Base-by-base conservation (phyloP, 225 moss, liverwort and hornwort species). In the Marchantia polymorpha region DNA sequence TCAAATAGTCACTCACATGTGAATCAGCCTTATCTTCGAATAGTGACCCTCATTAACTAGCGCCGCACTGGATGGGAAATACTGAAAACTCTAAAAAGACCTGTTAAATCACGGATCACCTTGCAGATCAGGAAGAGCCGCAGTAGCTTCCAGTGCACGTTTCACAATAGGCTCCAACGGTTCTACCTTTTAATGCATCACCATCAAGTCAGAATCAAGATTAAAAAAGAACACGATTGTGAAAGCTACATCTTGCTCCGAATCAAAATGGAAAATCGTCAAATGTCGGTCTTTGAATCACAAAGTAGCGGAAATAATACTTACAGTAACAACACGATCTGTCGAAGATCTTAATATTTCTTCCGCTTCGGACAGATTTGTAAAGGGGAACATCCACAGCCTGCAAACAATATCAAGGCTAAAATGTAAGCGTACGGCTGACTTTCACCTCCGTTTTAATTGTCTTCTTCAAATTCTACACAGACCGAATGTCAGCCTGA, bases 301-400 rank as follows among this genome's bases (percentile, higher is more conserved):
- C 16, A 53, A 39, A 39, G 39, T 5, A 39, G 39, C 9, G 50
- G 23, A 19, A 22, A 25, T 66, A 53, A 31, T 31, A 85, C 94
- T 90, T 85, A 94, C 94, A 79, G 81, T 87, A 30, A 92, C 85
- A 76, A 77, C 80, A 72, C 92, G 83, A 74, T 87, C 90, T 27
- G 79, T 78, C 8, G 89, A 75, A 77, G 78, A 89, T 77, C 77
- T 89, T 60, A 95, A 75, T 52, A 82, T 84, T 77, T 78, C 90
- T 86, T 95, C 94, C 70, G 93, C 88, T 84, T 92, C 92, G 72
- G 82, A 29, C 78, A 99, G 79, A 49, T 91, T 92, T 71, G 91
- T 89, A 80, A 87, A 77, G 78, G 97, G 97, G 75, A 99, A 93
- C 81, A 95, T 85, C 97, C 97, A 99, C 47, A 94, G 75, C 83